These are phyloP conservation scores for Xylaria sp. DNA, from an alignment of 2,329 filamentous ascomycete genomes.

Conservation along the genomic window DNA sequence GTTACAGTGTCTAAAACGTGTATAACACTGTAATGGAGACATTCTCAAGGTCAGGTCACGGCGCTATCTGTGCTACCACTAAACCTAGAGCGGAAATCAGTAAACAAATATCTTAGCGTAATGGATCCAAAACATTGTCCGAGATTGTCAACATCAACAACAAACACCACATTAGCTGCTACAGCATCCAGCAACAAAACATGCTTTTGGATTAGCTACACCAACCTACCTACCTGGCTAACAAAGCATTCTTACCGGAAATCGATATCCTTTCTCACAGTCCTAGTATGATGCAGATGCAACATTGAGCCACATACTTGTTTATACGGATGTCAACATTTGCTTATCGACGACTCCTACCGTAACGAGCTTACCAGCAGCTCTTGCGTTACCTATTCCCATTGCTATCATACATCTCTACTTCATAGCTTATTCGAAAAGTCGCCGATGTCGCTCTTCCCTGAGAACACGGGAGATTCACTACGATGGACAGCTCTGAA, in stretches of 20 bases:
- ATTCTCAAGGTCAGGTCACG: not conserved
- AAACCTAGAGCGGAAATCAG: slow-evolving; percentile 25
- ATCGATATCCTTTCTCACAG: not conserved
- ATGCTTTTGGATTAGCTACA: not conserved
- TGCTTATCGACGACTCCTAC: not conserved
- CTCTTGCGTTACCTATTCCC: slow-evolving; percentile 1
- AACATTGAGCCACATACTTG: not conserved
- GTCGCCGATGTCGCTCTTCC: slow-evolving; percentile 18
- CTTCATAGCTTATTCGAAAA: slow-evolving; percentile 2
- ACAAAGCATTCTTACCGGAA: not conserved
- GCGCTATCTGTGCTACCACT: not conserved
- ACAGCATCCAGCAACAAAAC: not conserved
- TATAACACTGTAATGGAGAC: not conserved
- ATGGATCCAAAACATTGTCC: not conserved
- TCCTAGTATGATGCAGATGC: not conserved
- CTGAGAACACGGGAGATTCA: slow-evolving; percentile 19
- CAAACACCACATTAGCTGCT: not conserved
- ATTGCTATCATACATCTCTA: not conserved
- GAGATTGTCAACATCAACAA: slow-evolving; percentile 1
- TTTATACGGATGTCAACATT: not conserved
- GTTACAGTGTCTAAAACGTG: too few species aligned
- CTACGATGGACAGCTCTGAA: slow-evolving; percentile 20
- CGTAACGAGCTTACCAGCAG: not conserved
- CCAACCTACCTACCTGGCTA: not conserved
- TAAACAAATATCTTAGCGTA: slow-evolving; percentile 23